Evolutionary conservation across 2,329 filamentous ascomycete species (phyloP), one percentile per base, ranked within the genome.

Genomic region (Leptographium procerum): DNA sequence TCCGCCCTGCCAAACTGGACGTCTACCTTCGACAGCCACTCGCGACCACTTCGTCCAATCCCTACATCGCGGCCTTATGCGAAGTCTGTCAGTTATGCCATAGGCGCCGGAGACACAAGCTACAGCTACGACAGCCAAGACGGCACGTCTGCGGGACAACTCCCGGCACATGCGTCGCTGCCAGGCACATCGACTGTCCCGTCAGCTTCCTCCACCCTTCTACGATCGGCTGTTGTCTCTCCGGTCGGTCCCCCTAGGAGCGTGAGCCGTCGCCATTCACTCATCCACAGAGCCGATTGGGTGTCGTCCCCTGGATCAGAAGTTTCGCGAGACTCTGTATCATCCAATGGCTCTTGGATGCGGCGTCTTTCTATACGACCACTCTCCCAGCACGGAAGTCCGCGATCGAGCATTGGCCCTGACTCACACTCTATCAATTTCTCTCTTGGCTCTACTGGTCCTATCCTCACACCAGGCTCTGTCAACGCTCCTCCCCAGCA

Each of bases 311-410:
- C 70, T 26, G 70, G 72, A 53, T 67, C 69, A 14, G 79, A 83
- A 60, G 71, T 71, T 63, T 68, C 72, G 45, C 74, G 81, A 62
- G 80, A 84, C 65, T 86, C 83, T 4, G 65, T 78, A 36, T 85
- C 83, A 19, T 85, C 82, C 36, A 79, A 75, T 66, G 76, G 81
- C 57, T 89, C 86, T 31, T 91, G 88, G 88, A 83, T 90, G 63
- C 82, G 83, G 64, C 82, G 86, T 55, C 72, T 91, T 45, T 89
- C 87, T 28, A 75, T 82, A 51, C 80, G 86, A 28, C 85, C 85
- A 24, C 68, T 77, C 28, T 87, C 84, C 29, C 83, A 85, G 63
- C 79, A 82, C 69, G 84, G 80, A 62, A 88, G 84, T 66, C 70
- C 77, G 31, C 77, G 83, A 61, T 87, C 86, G 36, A 88, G 83